Base-by-base conservation (phyloP, 352 stramenopile species). In the Thraustochytrium striatum region DNA sequence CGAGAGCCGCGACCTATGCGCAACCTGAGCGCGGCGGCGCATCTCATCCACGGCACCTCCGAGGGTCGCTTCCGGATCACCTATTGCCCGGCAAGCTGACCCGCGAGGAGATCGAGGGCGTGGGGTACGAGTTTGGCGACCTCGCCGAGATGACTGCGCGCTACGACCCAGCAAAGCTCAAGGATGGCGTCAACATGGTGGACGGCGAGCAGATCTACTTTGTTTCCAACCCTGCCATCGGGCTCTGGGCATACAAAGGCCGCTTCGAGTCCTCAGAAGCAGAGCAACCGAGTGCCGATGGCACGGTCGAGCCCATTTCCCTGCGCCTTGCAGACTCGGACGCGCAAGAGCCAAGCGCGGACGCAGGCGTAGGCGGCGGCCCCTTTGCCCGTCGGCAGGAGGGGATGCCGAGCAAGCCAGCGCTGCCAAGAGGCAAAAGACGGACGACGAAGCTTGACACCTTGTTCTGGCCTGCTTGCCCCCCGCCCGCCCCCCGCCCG, bases 61-160 rank as follows among this genome's bases (percentile, higher is more conserved):
- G 95, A 99, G 84, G 93, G 91, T n/a, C 90, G 95, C n/a, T 99
- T 99, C 84, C 88, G 85, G 33, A 91, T 99, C 80, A 97, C 90
- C 3, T 98, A 98, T 83, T 94, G 89, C 91, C 92, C 3, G 93
- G 91, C 25, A 87, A 94, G 69, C 85, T 99, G n/a, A 92, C 90
- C 0, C 86, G 89, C 61, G 89, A 96, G 35, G 94, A 98, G 69
- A 84, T 98, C 21, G 93, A 98, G 86, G 82, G 85, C 30, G 94
- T 97, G 21, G 94, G 93, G 8, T 98, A 97, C 83, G 81, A 88
- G 38, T 98, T 95, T 83, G 92, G 83, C 16, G 86, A 95, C 80
- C 84, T 98, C 9, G 81, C 87, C 19, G 83, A 88, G 35, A 95
- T 97, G 88, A 87, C 85, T 36, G 73, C 85, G 33, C 91, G 89